Conservation (phyloP, 2,329 filamentous ascomycete species). For the Penicillium frequentans region DNA sequence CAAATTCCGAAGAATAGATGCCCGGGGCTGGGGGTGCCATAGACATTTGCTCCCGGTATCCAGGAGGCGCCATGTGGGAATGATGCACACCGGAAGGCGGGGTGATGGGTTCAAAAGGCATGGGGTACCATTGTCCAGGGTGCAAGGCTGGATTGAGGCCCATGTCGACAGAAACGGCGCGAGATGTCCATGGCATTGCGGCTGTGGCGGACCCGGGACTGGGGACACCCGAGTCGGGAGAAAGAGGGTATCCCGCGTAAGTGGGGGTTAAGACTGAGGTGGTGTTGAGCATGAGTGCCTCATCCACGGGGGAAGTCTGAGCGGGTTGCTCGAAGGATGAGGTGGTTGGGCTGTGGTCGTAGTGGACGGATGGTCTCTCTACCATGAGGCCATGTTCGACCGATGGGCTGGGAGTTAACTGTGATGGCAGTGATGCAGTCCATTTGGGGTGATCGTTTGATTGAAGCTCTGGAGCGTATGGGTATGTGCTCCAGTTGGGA, state of each 20-base stretch:
- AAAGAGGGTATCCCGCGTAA: constrained; percentile 29
- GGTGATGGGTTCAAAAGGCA: constrained; percentile 27
- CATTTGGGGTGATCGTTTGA: constrained; percentile 14
- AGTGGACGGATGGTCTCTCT: constrained; percentile 17
- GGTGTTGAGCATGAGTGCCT: constrained; percentile 28
- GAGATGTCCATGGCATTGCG: constrained; percentile 10
- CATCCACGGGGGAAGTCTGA: constrained; percentile 26
- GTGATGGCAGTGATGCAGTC: constrained; percentile 21
- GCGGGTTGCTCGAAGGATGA: constrained; percentile 26
- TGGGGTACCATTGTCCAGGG: constrained; percentile 30
- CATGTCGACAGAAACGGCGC: constrained; percentile 23
- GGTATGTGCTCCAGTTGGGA: constrained; percentile 16
- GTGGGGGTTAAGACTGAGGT: constrained; percentile 25
- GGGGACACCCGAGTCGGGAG: constrained; percentile 28
- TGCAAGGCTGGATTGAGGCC: constrained; percentile 19
- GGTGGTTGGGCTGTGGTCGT: constrained; percentile 21
- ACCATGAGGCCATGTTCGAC: constrained; percentile 21
- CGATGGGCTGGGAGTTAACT: constrained; percentile 25
- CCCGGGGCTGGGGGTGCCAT: constrained; percentile 22
- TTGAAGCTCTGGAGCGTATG: constrained; percentile 13
- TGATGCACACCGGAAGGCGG: constrained; percentile 25
- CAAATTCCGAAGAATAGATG: constrained; percentile 23
- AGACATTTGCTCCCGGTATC: constrained; percentile 27
- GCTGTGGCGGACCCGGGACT: constrained; percentile 26
- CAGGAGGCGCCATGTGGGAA: constrained; percentile 24